Base-by-base conservation (phyloP, 176 grass and related monocot genomes). In the Carex scoparia region DNA sequence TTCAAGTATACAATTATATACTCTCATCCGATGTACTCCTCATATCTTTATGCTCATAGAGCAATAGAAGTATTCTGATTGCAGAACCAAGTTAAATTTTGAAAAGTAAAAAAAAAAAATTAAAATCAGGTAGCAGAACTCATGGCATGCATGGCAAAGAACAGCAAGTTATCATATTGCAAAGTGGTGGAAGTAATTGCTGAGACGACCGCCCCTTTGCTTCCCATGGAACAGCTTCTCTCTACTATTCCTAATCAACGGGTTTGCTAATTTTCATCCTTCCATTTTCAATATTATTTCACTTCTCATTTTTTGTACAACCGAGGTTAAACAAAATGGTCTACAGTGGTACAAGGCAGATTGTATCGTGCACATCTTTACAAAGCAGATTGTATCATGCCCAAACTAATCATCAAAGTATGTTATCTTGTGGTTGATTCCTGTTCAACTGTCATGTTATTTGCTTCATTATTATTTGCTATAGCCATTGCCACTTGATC, bases 141-240 rank as follows among this genome's bases (percentile, higher is more conserved):
- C 4, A 97, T 97, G 79, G 92, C 86, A 18, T 94, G 79, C 86
- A 87, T 91, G 82, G 92, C 86, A 72, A 83, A 70, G 27, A 97
- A 97, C 87, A 86, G 86, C 61, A 83, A 10, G 19, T 56, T 84
- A 63, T 90, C 92, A 2, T 94, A 85, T 87, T 97, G 92, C 87
- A 97, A 94, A 86, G 84, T 94, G 16, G 88, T 97, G 4, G 92
- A 97, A 73, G 86, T 83, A 5, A 75, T 97, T 85, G 95, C 92
- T 60, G 95, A 97, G 91, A 93, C 91, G 13, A 94, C 87, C 54
- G 87, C 92, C 69, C 95, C 92, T 19, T 67, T 89, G 69, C 83
- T 86, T 49, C 89, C 89, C n/a, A 91, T 88, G 87, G 92, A 97
- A 46, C 84, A 97, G 10, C 92, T 94, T 71, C 95, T 97, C 81